These are phyloP conservation scores for Trichosporon asahii DNA, from an alignment of 1,284 basidiomycete species.

Conservation along the genomic window DNA sequence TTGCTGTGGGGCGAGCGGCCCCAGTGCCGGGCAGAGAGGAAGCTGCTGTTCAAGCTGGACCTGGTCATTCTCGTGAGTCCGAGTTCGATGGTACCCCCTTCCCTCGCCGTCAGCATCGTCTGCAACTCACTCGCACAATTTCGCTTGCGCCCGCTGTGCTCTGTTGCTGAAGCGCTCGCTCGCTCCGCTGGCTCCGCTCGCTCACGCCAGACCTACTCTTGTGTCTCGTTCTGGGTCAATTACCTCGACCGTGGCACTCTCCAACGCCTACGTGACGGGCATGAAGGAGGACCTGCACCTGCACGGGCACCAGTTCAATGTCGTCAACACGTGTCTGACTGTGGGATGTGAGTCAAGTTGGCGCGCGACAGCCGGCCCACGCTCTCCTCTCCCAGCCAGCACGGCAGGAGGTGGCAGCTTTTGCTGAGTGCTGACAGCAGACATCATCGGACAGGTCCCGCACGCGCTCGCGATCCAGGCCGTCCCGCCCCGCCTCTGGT, in stretches of 20 bases:
- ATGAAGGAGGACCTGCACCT: constrained; percentile 17
- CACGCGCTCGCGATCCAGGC: background rate
- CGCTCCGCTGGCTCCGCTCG: too few relatives aligned
- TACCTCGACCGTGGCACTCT: constrained; percentile 10
- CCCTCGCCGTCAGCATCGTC: too few relatives aligned
- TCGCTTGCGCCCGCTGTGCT: background rate
- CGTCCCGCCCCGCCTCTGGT: background rate
- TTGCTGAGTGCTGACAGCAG: background rate
- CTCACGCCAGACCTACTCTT: background rate
- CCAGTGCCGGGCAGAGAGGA: background rate
- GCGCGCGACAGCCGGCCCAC: too few relatives aligned
- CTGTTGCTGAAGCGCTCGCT: too few relatives aligned
- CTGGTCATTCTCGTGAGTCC: constrained; percentile 9
- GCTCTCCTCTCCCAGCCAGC: too few relatives aligned
- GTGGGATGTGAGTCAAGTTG: constrained; percentile 4
- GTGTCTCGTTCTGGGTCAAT: constrained; percentile 13
- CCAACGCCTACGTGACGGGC: constrained; percentile 15
- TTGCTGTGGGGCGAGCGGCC: constrained; percentile 12
- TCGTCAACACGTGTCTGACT: constrained; percentile 7
- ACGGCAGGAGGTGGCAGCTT: too few relatives aligned
- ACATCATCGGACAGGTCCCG: constrained; percentile 11
- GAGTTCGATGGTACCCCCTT: too few relatives aligned
- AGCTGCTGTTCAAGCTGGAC: constrained; percentile 14
- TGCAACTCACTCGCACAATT: background rate
- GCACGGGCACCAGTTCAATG: constrained; percentile 7